These are phyloP conservation scores for Yarrowia keelungensis DNA, from an alignment of 805 yeast genomes.

Conservation along the genomic window DNA sequence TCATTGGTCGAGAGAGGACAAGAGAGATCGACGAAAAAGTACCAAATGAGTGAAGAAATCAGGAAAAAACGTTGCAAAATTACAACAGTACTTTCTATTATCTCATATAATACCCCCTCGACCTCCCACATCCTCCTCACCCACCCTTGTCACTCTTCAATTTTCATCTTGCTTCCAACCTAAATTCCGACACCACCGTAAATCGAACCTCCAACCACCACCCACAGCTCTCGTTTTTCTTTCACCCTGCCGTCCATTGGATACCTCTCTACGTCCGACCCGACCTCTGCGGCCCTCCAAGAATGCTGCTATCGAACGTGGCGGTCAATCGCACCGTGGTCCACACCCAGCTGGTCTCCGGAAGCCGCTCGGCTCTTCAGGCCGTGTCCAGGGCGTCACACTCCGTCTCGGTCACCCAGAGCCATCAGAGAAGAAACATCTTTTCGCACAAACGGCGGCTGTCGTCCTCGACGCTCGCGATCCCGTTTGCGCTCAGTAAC, in stretches of 20 bases:
- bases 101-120: not conserved
- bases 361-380: slow-evolving; percentile 26
- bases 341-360: slow-evolving; percentile 17
- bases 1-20: not conserved
- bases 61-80: too few relatives aligned
- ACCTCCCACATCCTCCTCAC: too few relatives aligned
- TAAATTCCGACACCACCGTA: not conserved
- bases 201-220: slow-evolving; percentile 25
- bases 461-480: slow-evolving; percentile 18
- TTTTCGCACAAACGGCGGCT: slow-evolving; percentile 27
- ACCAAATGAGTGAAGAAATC: too few relatives aligned
- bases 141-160: too few relatives aligned
- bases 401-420: not conserved
- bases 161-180: not conserved
- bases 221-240: slow-evolving; percentile 2
- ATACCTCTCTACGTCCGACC: slow-evolving; percentile 10
- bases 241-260: slow-evolving; percentile 30
- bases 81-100: too few relatives aligned
- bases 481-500: slow-evolving; percentile 28
- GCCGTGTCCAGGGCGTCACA: slow-evolving; percentile 6
- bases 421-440: slow-evolving; percentile 7
- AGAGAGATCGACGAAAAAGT: too few relatives aligned
- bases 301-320: slow-evolving; percentile 36
- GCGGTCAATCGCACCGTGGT: slow-evolving; percentile 31
- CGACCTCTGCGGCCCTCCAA: slow-evolving; percentile 28